These are phyloP conservation scores for Boletus bicolor DNA, from an alignment of 768 basidiomycete species.

Conservation along the genomic window DNA sequence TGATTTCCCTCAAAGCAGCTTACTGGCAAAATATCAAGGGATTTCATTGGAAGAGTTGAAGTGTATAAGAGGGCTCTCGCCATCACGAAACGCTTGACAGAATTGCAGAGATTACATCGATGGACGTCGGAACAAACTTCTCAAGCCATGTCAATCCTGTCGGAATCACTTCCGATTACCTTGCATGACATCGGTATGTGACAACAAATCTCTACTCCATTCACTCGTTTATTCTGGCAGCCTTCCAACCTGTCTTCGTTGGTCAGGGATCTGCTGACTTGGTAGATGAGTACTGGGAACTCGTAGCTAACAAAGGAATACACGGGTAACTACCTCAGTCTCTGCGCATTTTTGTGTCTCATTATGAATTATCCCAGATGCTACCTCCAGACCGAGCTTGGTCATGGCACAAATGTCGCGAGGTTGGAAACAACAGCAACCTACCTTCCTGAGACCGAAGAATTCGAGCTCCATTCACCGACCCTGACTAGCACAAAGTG, in stretches of 20 bases:
- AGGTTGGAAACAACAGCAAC: conserved; percentile 74
- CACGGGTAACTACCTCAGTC: conserved; percentile 37
- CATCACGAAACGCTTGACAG: conserved; percentile 54
- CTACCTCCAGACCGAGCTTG: conserved; percentile 77
- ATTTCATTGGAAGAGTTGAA: conserved; percentile 58
- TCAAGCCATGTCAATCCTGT: conserved; percentile 46
- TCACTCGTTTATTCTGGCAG: conserved; percentile 17
- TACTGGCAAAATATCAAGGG: conserved; percentile 33
- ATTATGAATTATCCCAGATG: conserved; percentile 36
- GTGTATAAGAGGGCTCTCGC: conserved; percentile 52
- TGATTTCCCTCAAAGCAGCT: background rate
- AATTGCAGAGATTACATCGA: conserved; percentile 50
- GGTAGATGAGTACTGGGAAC: conserved; percentile 46
- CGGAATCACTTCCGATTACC: conserved; percentile 50
- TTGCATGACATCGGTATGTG: conserved; percentile 37
- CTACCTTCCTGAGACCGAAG: conserved; percentile 58
- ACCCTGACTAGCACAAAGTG: conserved; percentile 74
- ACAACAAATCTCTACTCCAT: conserved; percentile 23
- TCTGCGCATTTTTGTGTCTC: background rate
- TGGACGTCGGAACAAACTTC: conserved; percentile 51
- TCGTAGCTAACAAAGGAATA: conserved; percentile 54
- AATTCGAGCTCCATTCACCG: conserved; percentile 77
- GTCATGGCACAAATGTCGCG: conserved; percentile 70
- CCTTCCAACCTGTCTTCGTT: conserved; percentile 67
- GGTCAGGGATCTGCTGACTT: conserved; percentile 58